Conservation (phyloP, 768 basidiomycete genomes). For the Coprinopsis sp. region DNA sequence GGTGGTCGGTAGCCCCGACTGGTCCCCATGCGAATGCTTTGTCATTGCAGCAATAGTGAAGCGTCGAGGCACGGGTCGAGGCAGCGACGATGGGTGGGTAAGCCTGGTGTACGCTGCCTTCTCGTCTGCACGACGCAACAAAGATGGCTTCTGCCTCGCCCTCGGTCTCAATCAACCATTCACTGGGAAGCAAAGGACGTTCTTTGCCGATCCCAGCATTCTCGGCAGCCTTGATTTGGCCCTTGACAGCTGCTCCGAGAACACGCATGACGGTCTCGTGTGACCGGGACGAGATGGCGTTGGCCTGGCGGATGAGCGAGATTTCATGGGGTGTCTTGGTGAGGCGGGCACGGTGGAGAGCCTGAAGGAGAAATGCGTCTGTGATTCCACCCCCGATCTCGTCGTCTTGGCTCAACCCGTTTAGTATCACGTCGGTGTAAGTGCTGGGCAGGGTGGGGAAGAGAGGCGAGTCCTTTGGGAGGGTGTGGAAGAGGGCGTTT, state of each 20-base stretch:
- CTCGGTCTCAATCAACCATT: constrained; percentile 91
- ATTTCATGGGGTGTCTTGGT: constrained; percentile 77
- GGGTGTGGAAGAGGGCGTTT: constrained; percentile 59
- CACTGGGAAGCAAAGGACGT: constrained; percentile 58
- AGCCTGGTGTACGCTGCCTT: constrained; percentile 86
- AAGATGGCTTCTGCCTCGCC: constrained; percentile 93
- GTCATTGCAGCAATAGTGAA: constrained; percentile 96
- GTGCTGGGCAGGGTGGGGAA: constrained; percentile 48
- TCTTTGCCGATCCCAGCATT: constrained; percentile 42
- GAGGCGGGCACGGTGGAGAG: constrained; percentile 77
- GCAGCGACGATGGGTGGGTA: constrained; percentile 93
- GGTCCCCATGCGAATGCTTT: constrained; percentile 85
- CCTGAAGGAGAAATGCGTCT: constrained; percentile 64
- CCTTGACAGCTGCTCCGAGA: constrained; percentile 68
- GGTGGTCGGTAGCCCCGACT: constrained; percentile 47
- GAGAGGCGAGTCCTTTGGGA: constrained; percentile 47
- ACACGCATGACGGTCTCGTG: constrained; percentile 93
- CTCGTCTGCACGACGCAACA: constrained; percentile 81
- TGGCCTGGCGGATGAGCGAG: constrained; percentile 69
- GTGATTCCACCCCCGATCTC: constrained; percentile 37
- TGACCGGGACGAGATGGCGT: constrained; percentile 81
- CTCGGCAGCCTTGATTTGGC: constrained; percentile 41
- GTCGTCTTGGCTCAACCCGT: too few species aligned
- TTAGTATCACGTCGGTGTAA: constrained; percentile 34
- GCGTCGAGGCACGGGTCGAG: constrained; percentile 78